Evolutionary conservation across 129 eudicot genomes (phyloP).

Genomic region (Chrysanthemum lavandulifolium): DNA sequence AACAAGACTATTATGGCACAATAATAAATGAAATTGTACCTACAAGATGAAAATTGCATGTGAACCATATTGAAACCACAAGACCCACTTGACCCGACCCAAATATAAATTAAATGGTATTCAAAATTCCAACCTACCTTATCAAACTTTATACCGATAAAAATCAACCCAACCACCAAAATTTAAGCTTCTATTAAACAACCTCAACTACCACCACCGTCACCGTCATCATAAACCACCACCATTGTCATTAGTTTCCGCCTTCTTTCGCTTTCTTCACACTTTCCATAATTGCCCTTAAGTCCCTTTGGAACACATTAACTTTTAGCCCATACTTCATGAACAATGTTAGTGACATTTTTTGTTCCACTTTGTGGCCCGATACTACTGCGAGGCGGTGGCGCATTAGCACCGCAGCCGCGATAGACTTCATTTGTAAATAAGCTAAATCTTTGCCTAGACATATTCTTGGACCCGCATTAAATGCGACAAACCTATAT

Average conservation of each 20-base stretch:
- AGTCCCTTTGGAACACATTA: constrained; percentile 57
- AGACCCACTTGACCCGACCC: constrained; percentile 32
- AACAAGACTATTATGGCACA: constrained; percentile 40
- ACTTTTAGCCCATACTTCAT: constrained; percentile 79
- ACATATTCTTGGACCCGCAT: constrained; percentile 83
- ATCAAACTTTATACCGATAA: constrained; percentile 37
- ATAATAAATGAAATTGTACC: constrained; percentile 37
- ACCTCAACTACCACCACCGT: constrained; percentile 21
- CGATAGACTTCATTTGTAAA: constrained; percentile 80
- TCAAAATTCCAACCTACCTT: constrained; percentile 41
- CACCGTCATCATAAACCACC: not conserved
- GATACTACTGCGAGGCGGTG: constrained; percentile 57
- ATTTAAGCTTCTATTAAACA: constrained; percentile 29
- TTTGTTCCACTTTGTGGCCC: constrained; percentile 81
- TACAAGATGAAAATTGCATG: constrained; percentile 42
- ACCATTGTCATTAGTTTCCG: constrained; percentile 10
- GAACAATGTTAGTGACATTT: constrained; percentile 86
- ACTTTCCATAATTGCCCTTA: constrained; percentile 33
- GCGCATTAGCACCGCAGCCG: constrained; percentile 78
- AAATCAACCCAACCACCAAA: constrained; percentile 35
- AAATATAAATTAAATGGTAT: constrained; percentile 22
- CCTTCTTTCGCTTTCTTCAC: constrained; percentile 27
- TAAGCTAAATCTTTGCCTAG: constrained; percentile 79
- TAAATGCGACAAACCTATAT: constrained; percentile 71
- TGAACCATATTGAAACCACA: constrained; percentile 37